Evolutionary conservation across 495 filamentous ascomycete genomes (phyloP).

Genomic region (Chaetomidium leptoderma): DNA sequence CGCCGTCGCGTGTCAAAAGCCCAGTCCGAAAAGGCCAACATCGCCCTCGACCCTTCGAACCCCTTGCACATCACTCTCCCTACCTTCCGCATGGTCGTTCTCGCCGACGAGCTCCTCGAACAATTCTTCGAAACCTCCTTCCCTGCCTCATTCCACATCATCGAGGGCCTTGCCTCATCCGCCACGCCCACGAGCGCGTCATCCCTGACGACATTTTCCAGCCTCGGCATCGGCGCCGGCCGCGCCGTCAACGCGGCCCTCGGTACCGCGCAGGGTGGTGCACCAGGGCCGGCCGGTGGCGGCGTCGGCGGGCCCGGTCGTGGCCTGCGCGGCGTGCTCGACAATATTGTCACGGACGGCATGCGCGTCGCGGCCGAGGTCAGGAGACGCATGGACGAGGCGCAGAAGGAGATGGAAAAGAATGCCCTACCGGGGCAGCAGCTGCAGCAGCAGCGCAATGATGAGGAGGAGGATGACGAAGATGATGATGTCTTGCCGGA

Average conservation of each 20-base stretch:
- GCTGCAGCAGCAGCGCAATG: slow-evolving; percentile 32
- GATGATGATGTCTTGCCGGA: slow-evolving; percentile 51
- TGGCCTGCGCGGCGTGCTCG: slow-evolving; percentile 83
- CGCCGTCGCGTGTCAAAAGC: slow-evolving; percentile 48
- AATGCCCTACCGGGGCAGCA: slow-evolving; percentile 58
- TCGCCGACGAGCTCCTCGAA: slow-evolving; percentile 92
- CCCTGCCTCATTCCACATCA: slow-evolving; percentile 59
- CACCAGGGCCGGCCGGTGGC: slow-evolving; percentile 36
- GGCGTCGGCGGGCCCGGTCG: no score
- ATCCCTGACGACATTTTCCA: slow-evolving; percentile 76
- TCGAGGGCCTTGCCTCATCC: slow-evolving; percentile 39
- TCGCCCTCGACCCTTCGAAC: slow-evolving; percentile 84
- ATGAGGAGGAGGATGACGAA: slow-evolving; percentile 75
- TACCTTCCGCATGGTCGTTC: slow-evolving; percentile 96
- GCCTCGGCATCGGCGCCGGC: slow-evolving; percentile 52
- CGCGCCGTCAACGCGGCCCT: slow-evolving; percentile 35
- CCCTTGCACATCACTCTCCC: slow-evolving; percentile 94
- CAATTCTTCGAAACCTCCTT: slow-evolving; percentile 88
- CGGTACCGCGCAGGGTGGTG: slow-evolving; percentile 16
- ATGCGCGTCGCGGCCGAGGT: slow-evolving; percentile 94
- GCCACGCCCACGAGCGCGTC: slow-evolving; percentile 35
- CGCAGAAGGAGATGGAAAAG: slow-evolving; percentile 76
- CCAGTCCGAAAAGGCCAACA: slow-evolving; percentile 67
- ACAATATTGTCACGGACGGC: slow-evolving; percentile 95
- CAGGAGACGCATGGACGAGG: slow-evolving; percentile 85